These are phyloP conservation scores for Pythium insidiosum DNA, from an alignment of 352 stramenopile genomes.

Conservation along the genomic window DNA sequence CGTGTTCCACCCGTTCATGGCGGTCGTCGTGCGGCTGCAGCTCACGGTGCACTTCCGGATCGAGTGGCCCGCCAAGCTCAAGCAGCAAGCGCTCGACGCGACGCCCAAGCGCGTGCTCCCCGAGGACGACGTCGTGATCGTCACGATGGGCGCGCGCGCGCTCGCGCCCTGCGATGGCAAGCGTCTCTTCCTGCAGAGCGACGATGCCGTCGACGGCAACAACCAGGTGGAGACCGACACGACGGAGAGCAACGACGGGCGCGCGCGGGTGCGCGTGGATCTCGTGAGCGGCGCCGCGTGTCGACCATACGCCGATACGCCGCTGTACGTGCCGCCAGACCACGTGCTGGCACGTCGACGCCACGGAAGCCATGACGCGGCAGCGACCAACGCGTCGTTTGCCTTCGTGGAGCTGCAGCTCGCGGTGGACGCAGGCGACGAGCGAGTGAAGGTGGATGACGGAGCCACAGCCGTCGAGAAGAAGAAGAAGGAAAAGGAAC, in stretches of 20 bases:
- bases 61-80: constrained; percentile 52
- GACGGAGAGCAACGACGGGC: constrained; percentile 15
- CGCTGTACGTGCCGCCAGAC: constrained; percentile 54
- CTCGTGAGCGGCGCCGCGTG: constrained; percentile 50
- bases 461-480: constrained; percentile 8
- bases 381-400: constrained; percentile 49
- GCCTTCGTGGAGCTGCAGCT: constrained; percentile 61
- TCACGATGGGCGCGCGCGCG: constrained; percentile 61
- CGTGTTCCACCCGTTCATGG: constrained; percentile 65
- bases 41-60: constrained; percentile 82
- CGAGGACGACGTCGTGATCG: constrained; percentile 68
- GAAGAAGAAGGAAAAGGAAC: constrained; percentile 8
- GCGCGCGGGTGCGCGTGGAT: constrained; percentile 74
- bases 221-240: constrained; percentile 6
- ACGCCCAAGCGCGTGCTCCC: constrained; percentile 38
- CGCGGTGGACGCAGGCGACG: no score
- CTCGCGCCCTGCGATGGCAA: constrained; percentile 69
- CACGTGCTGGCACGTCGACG: constrained; percentile 11
- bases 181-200: constrained; percentile 68
- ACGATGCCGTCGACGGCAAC: constrained; percentile 20
- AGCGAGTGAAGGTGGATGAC: constrained; percentile 39
- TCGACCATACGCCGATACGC: constrained; percentile 67
- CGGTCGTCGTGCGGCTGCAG: constrained; percentile 80
- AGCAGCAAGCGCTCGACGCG: constrained; percentile 47
- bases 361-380: constrained; percentile 6